Percentiles rank a stretch among this genome's conserved stretches.
Conservation (phyloP, 2,329 filamentous ascomycete genomes). For the Exophiala viscosa region DNA sequence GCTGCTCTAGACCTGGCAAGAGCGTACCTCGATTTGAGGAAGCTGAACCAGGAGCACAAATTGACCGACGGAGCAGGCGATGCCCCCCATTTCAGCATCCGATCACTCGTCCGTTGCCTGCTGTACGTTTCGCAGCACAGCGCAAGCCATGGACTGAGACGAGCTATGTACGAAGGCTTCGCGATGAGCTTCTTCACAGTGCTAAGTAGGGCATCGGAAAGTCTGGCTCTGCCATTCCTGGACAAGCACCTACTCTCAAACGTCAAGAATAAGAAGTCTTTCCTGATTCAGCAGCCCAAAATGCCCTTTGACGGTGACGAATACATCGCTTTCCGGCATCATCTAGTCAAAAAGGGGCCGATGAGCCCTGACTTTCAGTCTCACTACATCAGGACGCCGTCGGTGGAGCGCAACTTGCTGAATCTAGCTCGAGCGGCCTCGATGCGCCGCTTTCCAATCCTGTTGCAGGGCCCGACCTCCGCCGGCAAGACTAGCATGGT, state of each 20-base stretch:
- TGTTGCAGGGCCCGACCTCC: constrained; percentile 95
- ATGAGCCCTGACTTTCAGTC: constrained; percentile 65
- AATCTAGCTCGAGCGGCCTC: constrained; percentile 93
- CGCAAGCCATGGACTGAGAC: constrained; percentile 75
- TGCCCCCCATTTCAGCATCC: constrained; percentile 92
- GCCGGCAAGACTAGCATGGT: constrained; percentile 99
- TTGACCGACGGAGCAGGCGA: constrained; percentile 94
- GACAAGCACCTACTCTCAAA: constrained; percentile 73
- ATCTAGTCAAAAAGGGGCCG: constrained; percentile 80
- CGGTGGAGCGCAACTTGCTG: constrained; percentile 88
- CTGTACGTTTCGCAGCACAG: constrained; percentile 84
- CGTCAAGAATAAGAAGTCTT: constrained; percentile 64
- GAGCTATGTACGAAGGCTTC: constrained; percentile 90
- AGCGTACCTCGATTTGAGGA: constrained; percentile 84
- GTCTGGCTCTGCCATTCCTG: constrained; percentile 72
- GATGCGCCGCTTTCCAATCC: constrained; percentile 83
- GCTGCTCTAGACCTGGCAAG: constrained; percentile 76
- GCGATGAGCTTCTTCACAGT: constrained; percentile 97
- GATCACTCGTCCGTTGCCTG: constrained; percentile 85
- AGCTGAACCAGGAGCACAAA: constrained; percentile 72
- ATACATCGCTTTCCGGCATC: constrained; percentile 83
- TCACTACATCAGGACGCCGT: constrained; percentile 95
- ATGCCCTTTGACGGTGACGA: constrained; percentile 70
- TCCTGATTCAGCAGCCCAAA: constrained; percentile 74
- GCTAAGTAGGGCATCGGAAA: constrained; percentile 76